phyloP scores from a whole-genome alignment of 2,329 filamentous ascomycete genomes.

The Microascus cirrosus region DNA sequence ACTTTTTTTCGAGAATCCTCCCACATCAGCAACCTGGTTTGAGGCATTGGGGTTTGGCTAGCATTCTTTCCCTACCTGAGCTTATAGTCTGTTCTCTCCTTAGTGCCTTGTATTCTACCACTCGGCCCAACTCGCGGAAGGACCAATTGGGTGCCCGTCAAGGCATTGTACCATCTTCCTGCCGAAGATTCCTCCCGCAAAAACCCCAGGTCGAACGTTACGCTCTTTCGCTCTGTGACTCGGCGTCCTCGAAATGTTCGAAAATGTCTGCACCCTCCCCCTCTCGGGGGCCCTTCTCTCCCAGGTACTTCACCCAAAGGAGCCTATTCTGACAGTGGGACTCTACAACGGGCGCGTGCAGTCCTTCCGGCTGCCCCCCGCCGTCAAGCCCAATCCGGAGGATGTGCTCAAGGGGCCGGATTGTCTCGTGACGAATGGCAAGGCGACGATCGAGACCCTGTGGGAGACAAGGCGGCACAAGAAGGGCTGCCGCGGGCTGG shows the following conservation, averaged over 20 bases:
- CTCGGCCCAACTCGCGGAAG: too few species aligned
- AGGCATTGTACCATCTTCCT: too few species aligned
- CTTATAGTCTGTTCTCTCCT: neutral
- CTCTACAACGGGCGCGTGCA: slow-evolving; percentile 78
- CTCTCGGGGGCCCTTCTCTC: slow-evolving; percentile 79
- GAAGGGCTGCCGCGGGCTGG: slow-evolving; percentile 77
- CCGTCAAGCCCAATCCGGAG: neutral
- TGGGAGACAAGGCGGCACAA: slow-evolving; percentile 90
- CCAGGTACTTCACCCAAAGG: slow-evolving; percentile 73
- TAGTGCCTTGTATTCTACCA: neutral
- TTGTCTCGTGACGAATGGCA: slow-evolving; percentile 41
- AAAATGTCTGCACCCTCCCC: slow-evolving; percentile 84
- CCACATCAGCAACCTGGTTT: neutral
- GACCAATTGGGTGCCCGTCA: too few species aligned
- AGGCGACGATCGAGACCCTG: slow-evolving; percentile 64
- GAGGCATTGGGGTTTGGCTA: too few species aligned
- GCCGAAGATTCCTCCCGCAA: too few species aligned
- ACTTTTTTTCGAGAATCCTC: neutral
- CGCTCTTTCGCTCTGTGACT: too few species aligned
- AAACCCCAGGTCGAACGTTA: too few species aligned
- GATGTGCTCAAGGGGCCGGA: neutral
- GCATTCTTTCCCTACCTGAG: neutral
- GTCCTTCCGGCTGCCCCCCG: slow-evolving; percentile 59
- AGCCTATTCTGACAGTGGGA: slow-evolving; percentile 78
- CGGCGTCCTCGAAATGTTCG: slow-evolving; percentile 51